Base-by-base conservation (phyloP, 2,329 filamentous ascomycete genomes). In the Epichloe sp. region DNA sequence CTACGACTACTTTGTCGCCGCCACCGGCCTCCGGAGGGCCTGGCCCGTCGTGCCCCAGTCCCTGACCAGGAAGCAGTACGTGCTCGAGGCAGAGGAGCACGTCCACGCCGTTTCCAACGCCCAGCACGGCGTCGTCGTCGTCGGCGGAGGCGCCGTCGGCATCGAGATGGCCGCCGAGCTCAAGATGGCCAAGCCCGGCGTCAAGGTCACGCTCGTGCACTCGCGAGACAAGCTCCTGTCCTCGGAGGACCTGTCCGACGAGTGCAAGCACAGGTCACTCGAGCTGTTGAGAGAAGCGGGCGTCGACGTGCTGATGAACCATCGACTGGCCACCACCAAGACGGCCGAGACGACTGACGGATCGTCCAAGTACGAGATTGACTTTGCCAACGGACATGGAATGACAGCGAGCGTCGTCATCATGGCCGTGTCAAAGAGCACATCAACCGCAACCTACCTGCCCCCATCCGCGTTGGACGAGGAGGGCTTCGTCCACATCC, bases 131-230 rank as follows among this genome's bases (percentile, higher is more conserved):
- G 77, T 89, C 1, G 77, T 86, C 0, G 74, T 91, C 21, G 80
- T 91, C n/a, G 86, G 86, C 17, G 86, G 86, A 56, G 68, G 85
- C 47, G 87, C 86, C 6, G 86, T 90, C 1, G 87, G 87, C 8
- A 82, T 90, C 50, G 86, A 91, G 63, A 88, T 91, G 75, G 85
- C 87, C 0, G 80, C 84, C 1, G 86, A 93, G 68, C 71, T 90
- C 50, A 90, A 89, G 66, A 64, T 78, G 44, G 70, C 81, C 23
- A 75, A 83, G 54, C 85, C 87, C 0, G 60, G 76, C 11, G 69
- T 80, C 50, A 76, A 76, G 41, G 82, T 91, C n/a, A 86, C 80
- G 1, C 75, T 93, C 1, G 78, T 88, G 4, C 87, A 91, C 63
- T 89, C 86, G 4, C 74, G 85, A 19, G 71, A 76, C 26, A 78